phyloP scores from a whole-genome alignment of 2,329 filamentous ascomycete species.

The Grosmannia clavigera region DNA sequence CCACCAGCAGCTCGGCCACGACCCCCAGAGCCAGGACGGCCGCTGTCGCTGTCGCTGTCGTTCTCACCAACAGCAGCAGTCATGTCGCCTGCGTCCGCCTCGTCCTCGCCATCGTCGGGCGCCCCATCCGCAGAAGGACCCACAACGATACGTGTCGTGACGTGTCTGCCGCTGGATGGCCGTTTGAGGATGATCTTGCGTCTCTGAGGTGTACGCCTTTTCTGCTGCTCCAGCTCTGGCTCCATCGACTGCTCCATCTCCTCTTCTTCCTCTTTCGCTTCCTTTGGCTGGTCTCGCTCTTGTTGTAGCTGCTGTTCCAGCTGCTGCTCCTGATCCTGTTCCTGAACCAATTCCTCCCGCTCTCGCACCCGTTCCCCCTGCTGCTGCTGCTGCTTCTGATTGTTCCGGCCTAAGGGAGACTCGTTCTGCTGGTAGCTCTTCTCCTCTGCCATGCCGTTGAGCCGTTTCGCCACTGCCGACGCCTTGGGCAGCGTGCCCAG shows the following conservation, averaged over 20 bases:
- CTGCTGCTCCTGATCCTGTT: background rate
- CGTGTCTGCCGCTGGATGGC: conserved; percentile 16
- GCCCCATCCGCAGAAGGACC: conserved; percentile 14
- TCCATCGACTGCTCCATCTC: background rate
- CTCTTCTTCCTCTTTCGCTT: background rate
- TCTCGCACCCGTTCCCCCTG: no score
- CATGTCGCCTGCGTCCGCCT: background rate
- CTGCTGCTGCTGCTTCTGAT: background rate
- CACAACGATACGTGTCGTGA: conserved; percentile 7
- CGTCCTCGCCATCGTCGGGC: conserved; percentile 3
- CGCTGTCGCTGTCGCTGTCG: background rate
- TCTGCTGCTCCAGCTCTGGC: conserved; percentile 10
- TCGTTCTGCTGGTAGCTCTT: conserved; percentile 4
- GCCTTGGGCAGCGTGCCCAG: conserved; percentile 61
- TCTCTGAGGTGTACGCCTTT: background rate
- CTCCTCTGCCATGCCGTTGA: conserved; percentile 8
- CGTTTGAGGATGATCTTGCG: conserved; percentile 35
- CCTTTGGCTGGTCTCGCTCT: background rate
- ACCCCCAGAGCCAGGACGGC: no score
- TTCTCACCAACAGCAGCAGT: background rate
- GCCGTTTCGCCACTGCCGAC: conserved; percentile 37
- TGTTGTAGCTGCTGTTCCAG: background rate
- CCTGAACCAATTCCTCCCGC: no score
- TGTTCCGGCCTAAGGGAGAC: background rate
- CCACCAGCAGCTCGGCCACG: background rate